phyloP scores from a whole-genome alignment of 73 alveolate genomes.

The Symbiodinium natans region DNA sequence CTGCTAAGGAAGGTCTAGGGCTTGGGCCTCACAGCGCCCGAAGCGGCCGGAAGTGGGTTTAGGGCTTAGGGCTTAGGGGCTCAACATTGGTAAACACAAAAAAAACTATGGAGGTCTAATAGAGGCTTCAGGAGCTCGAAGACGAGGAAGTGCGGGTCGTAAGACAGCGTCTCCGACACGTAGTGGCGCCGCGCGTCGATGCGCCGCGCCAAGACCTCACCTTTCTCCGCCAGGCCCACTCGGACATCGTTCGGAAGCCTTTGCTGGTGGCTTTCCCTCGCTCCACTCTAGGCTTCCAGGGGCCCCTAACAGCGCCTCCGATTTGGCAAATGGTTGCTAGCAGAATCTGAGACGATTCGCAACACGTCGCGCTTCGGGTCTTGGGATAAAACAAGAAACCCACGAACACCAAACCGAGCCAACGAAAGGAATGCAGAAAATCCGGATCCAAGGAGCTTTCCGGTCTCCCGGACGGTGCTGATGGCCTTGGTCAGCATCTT shows the following conservation, averaged over 20 bases:
- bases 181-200: conserved; percentile 40
- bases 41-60: too few relatives aligned
- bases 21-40: too few relatives aligned
- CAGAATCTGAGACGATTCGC: neutral
- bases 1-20: too few relatives aligned
- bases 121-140: conserved; percentile 48
- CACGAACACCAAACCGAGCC: neutral
- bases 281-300: too few relatives aligned
- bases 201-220: conserved; percentile 74
- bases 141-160: conserved; percentile 84
- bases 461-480: neutral
- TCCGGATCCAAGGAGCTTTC: neutral
- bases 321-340: neutral
- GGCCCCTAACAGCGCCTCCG: neutral
- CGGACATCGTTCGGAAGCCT: conserved; percentile 60
- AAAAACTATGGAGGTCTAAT: too few relatives aligned
- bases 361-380: neutral
- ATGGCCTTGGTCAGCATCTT: conserved; percentile 62
- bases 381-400: neutral
- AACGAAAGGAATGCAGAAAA: neutral
- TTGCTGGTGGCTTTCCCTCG: too few relatives aligned
- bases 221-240: conserved; percentile 82
- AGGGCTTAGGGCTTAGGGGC: neutral
- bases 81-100: neutral
- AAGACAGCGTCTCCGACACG: neutral